Conservation (phyloP, 768 basidiomycete genomes). For the Amanita fuliginea region DNA sequence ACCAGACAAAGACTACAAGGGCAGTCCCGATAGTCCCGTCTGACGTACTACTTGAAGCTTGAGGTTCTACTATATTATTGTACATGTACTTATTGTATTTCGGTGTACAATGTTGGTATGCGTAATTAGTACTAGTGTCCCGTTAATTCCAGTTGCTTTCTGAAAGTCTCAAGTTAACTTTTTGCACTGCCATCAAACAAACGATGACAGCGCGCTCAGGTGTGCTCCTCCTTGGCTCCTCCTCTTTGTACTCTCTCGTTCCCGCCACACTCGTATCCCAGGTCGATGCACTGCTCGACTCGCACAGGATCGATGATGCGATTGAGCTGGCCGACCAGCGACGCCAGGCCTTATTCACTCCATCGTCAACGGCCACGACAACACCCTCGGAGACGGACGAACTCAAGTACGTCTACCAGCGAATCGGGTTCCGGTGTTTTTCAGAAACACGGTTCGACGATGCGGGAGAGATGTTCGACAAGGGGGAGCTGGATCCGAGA, state of each 20-base stretch:
- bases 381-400: slow-evolving; percentile 30
- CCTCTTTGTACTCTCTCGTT: slow-evolving; percentile 53
- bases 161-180: no score
- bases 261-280: slow-evolving; percentile 67
- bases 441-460: slow-evolving; percentile 75
- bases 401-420: slow-evolving; percentile 69
- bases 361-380: slow-evolving; percentile 39
- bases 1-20: background rate
- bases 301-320: slow-evolving; percentile 55
- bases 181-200: no score
- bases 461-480: slow-evolving; percentile 67
- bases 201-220: slow-evolving; percentile 36
- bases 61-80: background rate
- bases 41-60: background rate
- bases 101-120: background rate
- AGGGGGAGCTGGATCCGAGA: slow-evolving; percentile 77
- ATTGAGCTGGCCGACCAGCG: slow-evolving; percentile 44
- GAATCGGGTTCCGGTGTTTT: slow-evolving; percentile 72
- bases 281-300: slow-evolving; percentile 55
- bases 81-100: background rate
- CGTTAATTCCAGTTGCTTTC: background rate
- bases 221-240: slow-evolving; percentile 50
- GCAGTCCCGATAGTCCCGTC: background rate
- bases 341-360: slow-evolving; percentile 14
- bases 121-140: background rate